Percentiles rank a stretch among this genome's conserved stretches.
These are phyloP conservation scores for Entonaema liquescens DNA, from an alignment of 495 filamentous ascomycete species.

Conservation along the genomic window DNA sequence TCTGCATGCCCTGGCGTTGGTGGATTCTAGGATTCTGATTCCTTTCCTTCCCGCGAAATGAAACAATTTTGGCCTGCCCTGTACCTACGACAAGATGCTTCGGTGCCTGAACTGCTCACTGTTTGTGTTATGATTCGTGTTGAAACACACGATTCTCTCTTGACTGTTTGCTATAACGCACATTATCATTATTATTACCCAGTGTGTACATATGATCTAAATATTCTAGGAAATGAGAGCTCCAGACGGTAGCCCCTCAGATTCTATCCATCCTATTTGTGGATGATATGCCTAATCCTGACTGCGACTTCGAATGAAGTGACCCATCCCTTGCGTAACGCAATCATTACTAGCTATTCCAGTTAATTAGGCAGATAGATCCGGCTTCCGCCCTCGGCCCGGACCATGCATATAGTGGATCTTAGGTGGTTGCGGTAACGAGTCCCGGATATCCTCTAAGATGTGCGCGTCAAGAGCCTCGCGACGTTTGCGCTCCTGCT, in stretches of 20 bases:
- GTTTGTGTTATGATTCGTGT: background rate
- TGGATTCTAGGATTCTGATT: slow-evolving; percentile 20
- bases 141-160: background rate
- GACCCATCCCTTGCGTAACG: background rate
- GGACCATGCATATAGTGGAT: slow-evolving; percentile 44
- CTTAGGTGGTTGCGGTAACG: slow-evolving; percentile 39
- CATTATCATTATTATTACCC: background rate
- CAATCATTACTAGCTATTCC: background rate
- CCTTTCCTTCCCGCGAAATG: slow-evolving; percentile 21
- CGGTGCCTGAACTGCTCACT: background rate
- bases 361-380: slow-evolving; percentile 6
- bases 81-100: background rate
- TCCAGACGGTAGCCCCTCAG: background rate
- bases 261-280: background rate
- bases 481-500: slow-evolving; percentile 36
- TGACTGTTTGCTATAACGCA: background rate
- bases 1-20: slow-evolving; percentile 43
- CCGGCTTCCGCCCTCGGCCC: slow-evolving; percentile 38
- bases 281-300: background rate
- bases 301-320: background rate
- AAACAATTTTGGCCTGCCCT: slow-evolving; percentile 9
- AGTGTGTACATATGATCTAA: background rate
- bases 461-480: slow-evolving; percentile 44
- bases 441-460: slow-evolving; percentile 38
- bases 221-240: background rate